Percentiles rank a stretch among this genome's conserved stretches.
Conservation (phyloP, 352 stramenopile species). For the Pythium plurisporium region DNA sequence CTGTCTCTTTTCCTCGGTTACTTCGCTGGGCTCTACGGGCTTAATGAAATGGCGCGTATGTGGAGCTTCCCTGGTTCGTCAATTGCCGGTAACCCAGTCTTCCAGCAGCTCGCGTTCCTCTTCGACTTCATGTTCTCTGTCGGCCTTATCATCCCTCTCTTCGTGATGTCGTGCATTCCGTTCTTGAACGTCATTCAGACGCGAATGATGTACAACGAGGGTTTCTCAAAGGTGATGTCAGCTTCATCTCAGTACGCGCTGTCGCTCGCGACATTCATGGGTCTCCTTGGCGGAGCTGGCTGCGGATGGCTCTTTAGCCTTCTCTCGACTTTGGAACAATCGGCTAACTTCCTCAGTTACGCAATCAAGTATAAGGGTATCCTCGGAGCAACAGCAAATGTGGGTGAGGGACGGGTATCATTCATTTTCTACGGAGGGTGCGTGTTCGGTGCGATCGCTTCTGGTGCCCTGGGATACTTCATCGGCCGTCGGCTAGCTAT, state of each 20-base stretch:
- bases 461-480: slow-evolving; percentile 57
- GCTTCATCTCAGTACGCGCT: slow-evolving; percentile 85
- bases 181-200: slow-evolving; percentile 88
- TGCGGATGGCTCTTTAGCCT: slow-evolving; percentile 80
- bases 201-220: slow-evolving; percentile 91
- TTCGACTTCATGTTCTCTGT: slow-evolving; percentile 83
- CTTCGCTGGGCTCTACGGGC: slow-evolving; percentile 62
- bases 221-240: slow-evolving; percentile 81
- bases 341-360: slow-evolving; percentile 72
- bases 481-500: slow-evolving; percentile 75
- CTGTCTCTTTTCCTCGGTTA: slow-evolving; percentile 81
- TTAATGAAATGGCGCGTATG: slow-evolving; percentile 85
- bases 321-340: slow-evolving; percentile 71
- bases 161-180: slow-evolving; percentile 77
- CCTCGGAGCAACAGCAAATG: slow-evolving; percentile 46
- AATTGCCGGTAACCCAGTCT: slow-evolving; percentile 57
- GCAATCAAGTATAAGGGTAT: slow-evolving; percentile 76
- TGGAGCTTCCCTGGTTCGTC: slow-evolving; percentile 69
- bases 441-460: slow-evolving; percentile 47
- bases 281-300: slow-evolving; percentile 55
- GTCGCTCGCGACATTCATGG: slow-evolving; percentile 75
- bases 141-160: slow-evolving; percentile 65
- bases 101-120: slow-evolving; percentile 79
- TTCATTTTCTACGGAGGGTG: slow-evolving; percentile 65
- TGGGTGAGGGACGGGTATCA: slow-evolving; percentile 53